Base-by-base conservation (phyloP, 2,329 filamentous ascomycete genomes). In the Herpotrichia juniperi region DNA sequence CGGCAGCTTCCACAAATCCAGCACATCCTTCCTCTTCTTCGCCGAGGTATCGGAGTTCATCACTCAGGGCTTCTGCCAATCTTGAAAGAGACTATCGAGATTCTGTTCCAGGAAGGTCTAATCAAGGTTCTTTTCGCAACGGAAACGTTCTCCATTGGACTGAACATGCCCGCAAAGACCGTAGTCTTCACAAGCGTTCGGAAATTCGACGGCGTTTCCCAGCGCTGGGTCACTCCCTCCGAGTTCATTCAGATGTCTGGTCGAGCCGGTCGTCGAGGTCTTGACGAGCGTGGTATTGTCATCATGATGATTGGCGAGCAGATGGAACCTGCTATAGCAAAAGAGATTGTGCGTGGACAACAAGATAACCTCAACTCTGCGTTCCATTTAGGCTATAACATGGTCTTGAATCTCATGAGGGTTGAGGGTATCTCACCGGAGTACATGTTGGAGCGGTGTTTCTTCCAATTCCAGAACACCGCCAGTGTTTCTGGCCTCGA, bases 201-300 rank as follows among this genome's bases (percentile, higher is more conserved):
- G 47, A 99, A 99, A 71, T 99, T 93, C 70, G 94, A 99, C 69
- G 96, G 96, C 51, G 82, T 87, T 6, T 82, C 84, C 53, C 84
- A 86, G 63, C 85, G 93, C 58, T 96, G 93, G 76, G 83, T 97
- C 17, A 97, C 93, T 0, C 91, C 92, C 1, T 96, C 91, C 10
- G 94, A 99, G 67, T 99, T 97, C 74, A 91, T 99, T 46, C 94
- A 99, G 72, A 99, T 99, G 94, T 96, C 94, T 48, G 94, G 94
- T 56, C 90, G 94, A 76, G 94, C 94, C 53, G 94, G 94, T 70
- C 90, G 94, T 83, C 88, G 94, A 85, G 94, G 94, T 76, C 88
- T 99, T 48, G 94, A 99, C 78, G 93, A 97, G 57, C 89, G 94
- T 60, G 94, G 94, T 83, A 96, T 97, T 63, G 94, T 99, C 62